Evolutionary conservation across 1,284 basidiomycete genomes (phyloP).

Genomic region (Butyriboletus appendiculatus): DNA sequence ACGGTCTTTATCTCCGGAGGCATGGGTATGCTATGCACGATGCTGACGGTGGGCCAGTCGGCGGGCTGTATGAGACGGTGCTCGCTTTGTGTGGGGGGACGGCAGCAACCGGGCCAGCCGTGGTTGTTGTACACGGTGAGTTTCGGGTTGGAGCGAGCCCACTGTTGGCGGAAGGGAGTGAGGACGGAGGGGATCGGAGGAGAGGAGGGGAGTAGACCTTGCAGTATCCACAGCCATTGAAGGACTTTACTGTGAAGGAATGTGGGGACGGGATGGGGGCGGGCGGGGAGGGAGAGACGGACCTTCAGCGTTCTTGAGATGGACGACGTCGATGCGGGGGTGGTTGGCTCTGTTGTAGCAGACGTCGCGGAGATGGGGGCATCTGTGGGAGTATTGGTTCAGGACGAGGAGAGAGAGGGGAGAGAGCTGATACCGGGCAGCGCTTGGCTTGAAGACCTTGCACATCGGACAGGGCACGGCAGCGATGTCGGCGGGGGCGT

Average conservation of each 20-base stretch:
- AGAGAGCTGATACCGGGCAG: conserved; percentile 46
- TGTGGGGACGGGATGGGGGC: conserved; percentile 10
- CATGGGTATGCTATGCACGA: conserved; percentile 67
- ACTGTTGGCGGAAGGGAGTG: conserved; percentile 45
- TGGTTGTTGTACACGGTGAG: conserved; percentile 60
- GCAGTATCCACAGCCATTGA: conserved; percentile 85
- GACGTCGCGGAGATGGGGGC: conserved; percentile 70
- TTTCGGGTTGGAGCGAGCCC: conserved; percentile 63
- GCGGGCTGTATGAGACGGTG: conserved; percentile 61
- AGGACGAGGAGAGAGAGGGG: conserved; percentile 8
- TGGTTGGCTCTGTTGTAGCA: conserved; percentile 72
- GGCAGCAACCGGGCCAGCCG: conserved; percentile 85
- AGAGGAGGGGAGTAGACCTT: conserved; percentile 51
- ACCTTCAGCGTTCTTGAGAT: conserved; percentile 84
- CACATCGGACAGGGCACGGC: conserved; percentile 76
- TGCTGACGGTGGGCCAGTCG: conserved; percentile 79
- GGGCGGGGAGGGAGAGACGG: conserved; percentile 27
- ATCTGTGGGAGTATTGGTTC: conserved; percentile 43
- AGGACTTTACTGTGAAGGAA: conserved; percentile 59
- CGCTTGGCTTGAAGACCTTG: conserved; percentile 68
- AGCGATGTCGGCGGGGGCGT: conserved; percentile 61
- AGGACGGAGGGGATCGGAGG: conserved; percentile 32
- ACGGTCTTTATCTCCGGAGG: conserved; percentile 67
- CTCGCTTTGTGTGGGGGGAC: conserved; percentile 61
- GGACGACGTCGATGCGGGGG: conserved; percentile 72